phyloP scores from a whole-genome alignment of 192 early-diverging fungal genomes.

The Entomortierella lignicola region DNA sequence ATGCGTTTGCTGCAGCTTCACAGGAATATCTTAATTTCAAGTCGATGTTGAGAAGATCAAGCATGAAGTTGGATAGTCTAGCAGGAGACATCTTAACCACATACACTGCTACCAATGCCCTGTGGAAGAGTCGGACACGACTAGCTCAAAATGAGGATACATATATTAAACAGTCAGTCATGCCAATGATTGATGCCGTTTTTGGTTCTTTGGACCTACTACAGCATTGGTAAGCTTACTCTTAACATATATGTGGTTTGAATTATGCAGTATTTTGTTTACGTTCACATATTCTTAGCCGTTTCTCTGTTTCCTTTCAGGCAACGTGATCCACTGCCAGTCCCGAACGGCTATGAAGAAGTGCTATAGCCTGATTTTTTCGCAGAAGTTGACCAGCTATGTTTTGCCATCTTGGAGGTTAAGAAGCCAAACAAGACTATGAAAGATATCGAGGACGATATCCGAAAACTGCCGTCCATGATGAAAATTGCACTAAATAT shows the following conservation, averaged over 20 bases:
- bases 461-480: constrained; percentile 11
- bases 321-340: constrained; percentile 19
- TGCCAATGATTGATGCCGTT: constrained; percentile 28
- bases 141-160: constrained; percentile 11
- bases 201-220: constrained; percentile 15
- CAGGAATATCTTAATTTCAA: constrained; percentile 29
- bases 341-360: constrained; percentile 12
- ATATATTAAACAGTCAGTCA: constrained; percentile 16
- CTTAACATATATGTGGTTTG: not conserved
- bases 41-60: constrained; percentile 16
- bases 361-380: constrained; percentile 16
- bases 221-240: constrained; percentile 17
- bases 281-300: constrained; percentile 1
- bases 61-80: constrained; percentile 11
- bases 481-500: constrained; percentile 13
- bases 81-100: constrained; percentile 19
- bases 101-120: constrained; percentile 29
- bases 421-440: constrained; percentile 13
- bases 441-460: constrained; percentile 9
- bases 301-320: constrained; percentile 4
- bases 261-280: constrained; percentile 1
- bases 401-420: constrained; percentile 14
- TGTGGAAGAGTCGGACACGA: constrained; percentile 15
- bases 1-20: constrained; percentile 10
- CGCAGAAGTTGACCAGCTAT: constrained; percentile 3